Base-by-base conservation (phyloP, 306 rosid genomes). In the Medicago arabica region DNA sequence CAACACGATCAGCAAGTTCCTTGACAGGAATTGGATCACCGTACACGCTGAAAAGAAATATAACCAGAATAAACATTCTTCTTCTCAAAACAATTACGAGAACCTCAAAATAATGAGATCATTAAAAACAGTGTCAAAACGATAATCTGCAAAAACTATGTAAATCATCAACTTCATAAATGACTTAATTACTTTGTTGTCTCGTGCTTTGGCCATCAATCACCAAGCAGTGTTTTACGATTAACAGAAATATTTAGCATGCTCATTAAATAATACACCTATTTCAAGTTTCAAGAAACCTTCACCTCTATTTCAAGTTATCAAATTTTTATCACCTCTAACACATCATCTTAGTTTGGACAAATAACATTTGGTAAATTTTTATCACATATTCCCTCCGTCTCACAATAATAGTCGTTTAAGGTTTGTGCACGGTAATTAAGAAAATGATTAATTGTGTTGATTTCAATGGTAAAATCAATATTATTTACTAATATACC, bases 1-100 rank as follows among this genome's bases (percentile, higher is more conserved):
- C 96, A 77, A 95, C 97, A 18, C 99, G 97, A 0, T 92, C 97
- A 64, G 97, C 99, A 62, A 95, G 97, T 74, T 95, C 99, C 90
- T 95, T 92, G 41, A 92, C 88, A 80, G 97, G 96, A 79, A 95
- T 89, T 69, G 83, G 90, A 41, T 95, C 97, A 6, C 99, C 99
- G 34, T 95, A 95, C 10, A 83, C 86, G 46, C 97, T 93, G 87
- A 81, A 87, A 77, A 78, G 62, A 55, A 19, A 65, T 53, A 54
- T 34, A 60, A 19, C 71, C 13, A 65, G 59, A 78, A 68, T 78
- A 47, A 81, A 72, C 47, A 81, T 34, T 34, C 6, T 34, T 34
- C 7, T 34, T 34, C 7, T 34, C 16, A 67, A 86, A 70, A 67
- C 77, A 72, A 71, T 63, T 44, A 55, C 65, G 6, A 67, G 67